Conservation (phyloP, 306 rosid species). For the Fagus crenata region DNA sequence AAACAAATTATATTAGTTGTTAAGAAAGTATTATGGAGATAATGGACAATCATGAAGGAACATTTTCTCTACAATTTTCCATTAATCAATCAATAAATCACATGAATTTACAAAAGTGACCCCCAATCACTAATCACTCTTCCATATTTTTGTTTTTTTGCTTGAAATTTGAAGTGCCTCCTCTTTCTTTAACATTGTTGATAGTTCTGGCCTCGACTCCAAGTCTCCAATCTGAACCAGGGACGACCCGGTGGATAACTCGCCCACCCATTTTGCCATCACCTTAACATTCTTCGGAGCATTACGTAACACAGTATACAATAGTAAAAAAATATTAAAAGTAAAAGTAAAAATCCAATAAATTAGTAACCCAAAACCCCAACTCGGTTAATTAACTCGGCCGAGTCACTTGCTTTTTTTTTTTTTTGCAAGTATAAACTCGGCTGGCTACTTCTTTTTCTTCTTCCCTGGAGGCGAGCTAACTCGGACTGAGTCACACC, state of each 20-base stretch:
- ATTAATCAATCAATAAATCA: slow-evolving; percentile 37
- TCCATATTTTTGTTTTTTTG: background rate
- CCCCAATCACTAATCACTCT: background rate
- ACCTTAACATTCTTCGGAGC: slow-evolving; percentile 61
- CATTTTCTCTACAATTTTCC: slow-evolving; percentile 40
- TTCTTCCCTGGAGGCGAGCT: slow-evolving; percentile 2
- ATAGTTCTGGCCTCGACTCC: slow-evolving; percentile 36
- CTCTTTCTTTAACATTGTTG: background rate
- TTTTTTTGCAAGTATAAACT: background rate
- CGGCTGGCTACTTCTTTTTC: slow-evolving; percentile 9
- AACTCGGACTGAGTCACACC: slow-evolving; percentile 37
- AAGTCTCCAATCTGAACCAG: slow-evolving; percentile 59
- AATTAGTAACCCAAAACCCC: background rate
- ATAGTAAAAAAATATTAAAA: background rate
- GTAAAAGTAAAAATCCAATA: background rate
- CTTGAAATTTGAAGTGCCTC: background rate
- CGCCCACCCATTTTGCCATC: slow-evolving; percentile 64
- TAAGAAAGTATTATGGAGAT: background rate
- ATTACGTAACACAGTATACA: slow-evolving; percentile 3
- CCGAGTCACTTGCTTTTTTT: slow-evolving; percentile 16
- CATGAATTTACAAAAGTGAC: slow-evolving; percentile 39
- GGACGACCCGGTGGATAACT: slow-evolving; percentile 72
- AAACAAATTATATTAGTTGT: slow-evolving; percentile 1
- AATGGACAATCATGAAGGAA: slow-evolving; percentile 25
- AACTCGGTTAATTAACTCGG: slow-evolving; percentile 27